Evolutionary conservation across 352 stramenopile genomes (phyloP), one percentile per base, ranked within the genome.

Genomic region (Globisporangium echinulatum): DNA sequence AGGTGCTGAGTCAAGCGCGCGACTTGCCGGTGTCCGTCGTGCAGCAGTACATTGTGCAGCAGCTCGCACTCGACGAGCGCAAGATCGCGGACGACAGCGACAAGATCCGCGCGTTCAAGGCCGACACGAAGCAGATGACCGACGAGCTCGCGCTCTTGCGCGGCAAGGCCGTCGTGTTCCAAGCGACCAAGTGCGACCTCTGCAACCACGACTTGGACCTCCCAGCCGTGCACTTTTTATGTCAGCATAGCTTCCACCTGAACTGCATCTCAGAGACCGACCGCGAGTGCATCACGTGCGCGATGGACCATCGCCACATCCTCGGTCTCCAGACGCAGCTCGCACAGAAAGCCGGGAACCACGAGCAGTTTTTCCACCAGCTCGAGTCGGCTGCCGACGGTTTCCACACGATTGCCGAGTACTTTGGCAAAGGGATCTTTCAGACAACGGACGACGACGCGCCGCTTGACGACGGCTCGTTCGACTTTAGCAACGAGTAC

Each of bases 311-410:
- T 58, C 82, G 85, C 49, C 82, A 91, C 64, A 88, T 94, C 58
- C 68, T 94, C 55, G 82, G 82, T 10, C 70, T 96, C 17, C 92
- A 96, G 63, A 90, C 85, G 55, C 85, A 92, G 61, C 74, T 95
- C 6, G 82, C 94, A 54, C 80, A 92, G 62, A 94, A 94, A 56
- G 85, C 88, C 19, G 75, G 79, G 19, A 95, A 97, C 63, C 88
- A 97, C 71, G 90, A 97, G 58, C 83, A 96, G 72, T 97, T 97
- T 58, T 97, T 92, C 79, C 94, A 95, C 58, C 87, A 97, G 53
- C 72, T 97, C 4, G 88, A 97, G 67, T 94, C 85, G 0, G 80
- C 85, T 0, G 79, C 84, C 13, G 86, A 96, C 52, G 88, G 88
- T 11, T 97, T 97, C 64, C 74, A 94, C 63, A 91, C 82, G 7